These are phyloP conservation scores for Penicillium freii DNA, from an alignment of 2,329 filamentous ascomycete genomes.

Conservation along the genomic window DNA sequence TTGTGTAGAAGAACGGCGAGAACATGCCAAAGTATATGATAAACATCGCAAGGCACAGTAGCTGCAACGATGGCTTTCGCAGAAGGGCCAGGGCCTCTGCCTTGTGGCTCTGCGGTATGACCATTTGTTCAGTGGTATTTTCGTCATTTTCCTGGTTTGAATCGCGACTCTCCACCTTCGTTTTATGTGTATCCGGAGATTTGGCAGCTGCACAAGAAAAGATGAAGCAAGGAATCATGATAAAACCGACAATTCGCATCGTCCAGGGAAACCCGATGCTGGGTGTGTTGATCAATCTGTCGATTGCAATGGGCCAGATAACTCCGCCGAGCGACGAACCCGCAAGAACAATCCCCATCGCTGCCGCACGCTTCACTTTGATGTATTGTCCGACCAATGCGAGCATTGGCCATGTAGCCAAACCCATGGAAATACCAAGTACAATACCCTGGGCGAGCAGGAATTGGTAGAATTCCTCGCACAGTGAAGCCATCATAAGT, in stretches of 20 bases:
- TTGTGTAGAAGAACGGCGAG: slow-evolving; percentile 41
- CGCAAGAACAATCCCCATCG: slow-evolving; percentile 34
- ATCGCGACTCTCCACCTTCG: neutral
- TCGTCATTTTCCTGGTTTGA: neutral
- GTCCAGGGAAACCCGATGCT: slow-evolving; percentile 37
- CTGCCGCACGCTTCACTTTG: slow-evolving; percentile 28
- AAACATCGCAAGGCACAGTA: slow-evolving; percentile 36
- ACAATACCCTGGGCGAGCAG: slow-evolving; percentile 40
- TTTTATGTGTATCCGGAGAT: neutral
- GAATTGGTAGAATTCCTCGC: slow-evolving; percentile 39
- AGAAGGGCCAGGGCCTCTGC: slow-evolving; percentile 12
- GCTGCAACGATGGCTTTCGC: slow-evolving; percentile 22
- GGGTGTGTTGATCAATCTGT: slow-evolving; percentile 28
- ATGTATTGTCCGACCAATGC: slow-evolving; percentile 33
- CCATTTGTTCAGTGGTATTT: neutral
- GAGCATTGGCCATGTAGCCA: slow-evolving; percentile 32
- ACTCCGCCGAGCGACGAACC: slow-evolving; percentile 39
- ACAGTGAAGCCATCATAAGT: slow-evolving; percentile 41
- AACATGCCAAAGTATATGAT: slow-evolving; percentile 42
- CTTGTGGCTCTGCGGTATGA: slow-evolving; percentile 1
- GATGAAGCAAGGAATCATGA: slow-evolving; percentile 39
- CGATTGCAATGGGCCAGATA: slow-evolving; percentile 37
- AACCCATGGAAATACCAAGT: slow-evolving; percentile 31
- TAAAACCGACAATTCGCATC: slow-evolving; percentile 42
- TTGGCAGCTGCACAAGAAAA: slow-evolving; percentile 29